Evolutionary conservation across 2,329 filamentous ascomycete genomes (phyloP).

Genomic region (Stagonosporopsis vannaccii): DNA sequence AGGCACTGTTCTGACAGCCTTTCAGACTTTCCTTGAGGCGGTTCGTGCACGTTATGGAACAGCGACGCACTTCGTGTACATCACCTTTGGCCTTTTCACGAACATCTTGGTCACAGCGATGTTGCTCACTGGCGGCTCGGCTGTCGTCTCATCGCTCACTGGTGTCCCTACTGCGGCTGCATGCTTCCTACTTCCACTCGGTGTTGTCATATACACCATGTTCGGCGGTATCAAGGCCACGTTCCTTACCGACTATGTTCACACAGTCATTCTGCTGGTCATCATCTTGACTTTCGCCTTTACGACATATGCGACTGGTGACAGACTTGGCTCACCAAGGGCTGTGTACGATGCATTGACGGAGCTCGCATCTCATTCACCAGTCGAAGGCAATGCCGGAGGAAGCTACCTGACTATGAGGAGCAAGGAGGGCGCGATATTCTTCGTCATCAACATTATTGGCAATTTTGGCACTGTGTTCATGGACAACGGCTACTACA

Average conservation of each 20-base stretch:
- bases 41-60: slow-evolving; percentile 83
- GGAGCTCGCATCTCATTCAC: slow-evolving; percentile 70
- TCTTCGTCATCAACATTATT: slow-evolving; percentile 90
- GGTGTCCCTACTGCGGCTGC: slow-evolving; percentile 80
- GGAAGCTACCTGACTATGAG: slow-evolving; percentile 91
- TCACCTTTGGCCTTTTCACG: slow-evolving; percentile 81
- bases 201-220: slow-evolving; percentile 80
- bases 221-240: slow-evolving; percentile 74
- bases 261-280: slow-evolving; percentile 82
- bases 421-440: slow-evolving; percentile 80
- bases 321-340: slow-evolving; percentile 74
- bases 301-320: slow-evolving; percentile 78
- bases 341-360: slow-evolving; percentile 81
- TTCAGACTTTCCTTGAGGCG: slow-evolving; percentile 82
- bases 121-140: slow-evolving; percentile 83
- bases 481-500: slow-evolving; percentile 83
- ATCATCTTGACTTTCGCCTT: slow-evolving; percentile 87
- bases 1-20: neutral
- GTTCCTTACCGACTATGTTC: slow-evolving; percentile 81
- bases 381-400: slow-evolving; percentile 76
- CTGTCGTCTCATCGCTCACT: slow-evolving; percentile 61
- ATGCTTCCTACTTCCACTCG: slow-evolving; percentile 81
- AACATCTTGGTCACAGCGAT: slow-evolving; percentile 88
- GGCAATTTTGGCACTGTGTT: slow-evolving; percentile 87
- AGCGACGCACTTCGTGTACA: slow-evolving; percentile 76